A percentile compares a stretch with the other conserved stretches of the same genome.
Conservation (phyloP, 805 yeast genomes). For the Yarrowia sp. region DNA sequence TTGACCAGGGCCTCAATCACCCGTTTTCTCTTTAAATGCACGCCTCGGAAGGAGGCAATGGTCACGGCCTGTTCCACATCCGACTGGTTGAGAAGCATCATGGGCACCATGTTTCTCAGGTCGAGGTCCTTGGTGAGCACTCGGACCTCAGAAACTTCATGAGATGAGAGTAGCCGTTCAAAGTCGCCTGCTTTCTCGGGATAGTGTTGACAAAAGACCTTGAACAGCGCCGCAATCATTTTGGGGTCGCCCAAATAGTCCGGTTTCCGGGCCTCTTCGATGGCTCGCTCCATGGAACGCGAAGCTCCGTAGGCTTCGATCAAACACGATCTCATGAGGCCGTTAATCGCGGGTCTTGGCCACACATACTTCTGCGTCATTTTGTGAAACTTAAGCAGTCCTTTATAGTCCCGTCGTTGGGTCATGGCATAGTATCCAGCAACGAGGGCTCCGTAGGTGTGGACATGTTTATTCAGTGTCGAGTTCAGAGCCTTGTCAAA, state of each 20-base stretch:
- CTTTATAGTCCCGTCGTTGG: neutral
- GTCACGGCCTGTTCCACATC: constrained; percentile 7
- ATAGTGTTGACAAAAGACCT: constrained; percentile 13
- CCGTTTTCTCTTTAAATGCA: constrained; percentile 18
- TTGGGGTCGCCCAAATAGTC: no score
- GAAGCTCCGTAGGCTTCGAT: constrained; percentile 16
- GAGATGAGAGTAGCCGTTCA: constrained; percentile 19
- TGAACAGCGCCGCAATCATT: neutral
- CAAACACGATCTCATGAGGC: neutral
- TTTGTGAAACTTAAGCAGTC: neutral
- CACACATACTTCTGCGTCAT: neutral
- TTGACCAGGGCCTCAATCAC: constrained; percentile 8
- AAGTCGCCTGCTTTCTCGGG: constrained; percentile 16
- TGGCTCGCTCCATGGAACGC: neutral
- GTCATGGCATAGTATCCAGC: constrained; percentile 8
- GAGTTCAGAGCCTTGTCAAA: neutral
- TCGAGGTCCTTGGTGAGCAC: constrained; percentile 12
- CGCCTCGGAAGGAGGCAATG: constrained; percentile 4
- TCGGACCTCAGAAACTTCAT: constrained; percentile 5
- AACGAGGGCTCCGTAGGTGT: neutral
- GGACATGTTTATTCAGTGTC: neutral
- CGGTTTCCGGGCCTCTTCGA: neutral
- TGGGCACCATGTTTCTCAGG: constrained; percentile 12
- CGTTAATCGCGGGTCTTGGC: neutral
- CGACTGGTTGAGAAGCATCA: neutral